Conservation (phyloP, 1,284 basidiomycete genomes). For the Sutorius eximius region DNA sequence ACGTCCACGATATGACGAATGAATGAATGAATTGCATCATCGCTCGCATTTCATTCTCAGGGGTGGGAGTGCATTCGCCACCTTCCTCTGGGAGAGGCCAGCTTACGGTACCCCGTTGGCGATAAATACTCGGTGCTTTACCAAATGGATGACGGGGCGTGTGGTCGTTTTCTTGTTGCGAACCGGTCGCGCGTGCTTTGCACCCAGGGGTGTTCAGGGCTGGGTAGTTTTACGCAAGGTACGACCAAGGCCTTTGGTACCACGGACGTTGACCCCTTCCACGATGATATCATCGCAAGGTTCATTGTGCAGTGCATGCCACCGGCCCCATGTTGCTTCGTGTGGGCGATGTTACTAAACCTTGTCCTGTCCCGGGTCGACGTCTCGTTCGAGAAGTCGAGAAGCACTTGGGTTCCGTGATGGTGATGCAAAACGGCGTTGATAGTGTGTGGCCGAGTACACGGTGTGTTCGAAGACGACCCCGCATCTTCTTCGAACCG, state of each 20-base stretch:
- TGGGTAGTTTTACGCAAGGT: slow-evolving; percentile 6
- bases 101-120: slow-evolving; percentile 1
- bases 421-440: not conserved
- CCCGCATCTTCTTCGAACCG: not conserved
- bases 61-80: not conserved
- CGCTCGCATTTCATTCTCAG: slow-evolving; percentile 11
- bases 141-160: not conserved
- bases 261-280: not conserved
- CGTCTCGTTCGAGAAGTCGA: not conserved
- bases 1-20: not conserved
- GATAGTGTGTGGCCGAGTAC: not conserved
- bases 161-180: not conserved
- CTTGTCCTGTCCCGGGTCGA: not conserved
- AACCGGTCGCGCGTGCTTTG: not conserved
- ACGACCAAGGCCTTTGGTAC: not conserved
- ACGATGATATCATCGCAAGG: slow-evolving; percentile 19
- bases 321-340: not conserved
- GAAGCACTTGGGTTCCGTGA: not conserved
- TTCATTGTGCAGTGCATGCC: not conserved
- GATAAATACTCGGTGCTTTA: not conserved
- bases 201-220: slow-evolving; percentile 15
- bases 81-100: not conserved
- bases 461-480: not conserved
- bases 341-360: not conserved
- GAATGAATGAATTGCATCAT: slow-evolving; percentile 8